These are phyloP conservation scores for Scedosporium dehoogii DNA, from an alignment of 2,329 filamentous ascomycete genomes.

Conservation along the genomic window DNA sequence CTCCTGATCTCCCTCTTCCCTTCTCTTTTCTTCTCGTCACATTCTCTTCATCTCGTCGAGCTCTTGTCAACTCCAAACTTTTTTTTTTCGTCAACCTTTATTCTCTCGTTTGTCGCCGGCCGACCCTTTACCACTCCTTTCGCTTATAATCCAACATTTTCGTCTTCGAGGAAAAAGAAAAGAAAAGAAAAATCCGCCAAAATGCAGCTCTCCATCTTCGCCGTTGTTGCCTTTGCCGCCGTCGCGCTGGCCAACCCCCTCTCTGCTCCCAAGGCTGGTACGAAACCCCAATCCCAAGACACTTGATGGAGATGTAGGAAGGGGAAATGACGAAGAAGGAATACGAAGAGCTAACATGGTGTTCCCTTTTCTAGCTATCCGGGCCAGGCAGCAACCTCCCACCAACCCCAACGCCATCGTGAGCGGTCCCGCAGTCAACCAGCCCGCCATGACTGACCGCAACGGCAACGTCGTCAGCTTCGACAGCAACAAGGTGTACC, in stretches of 20 bases:
- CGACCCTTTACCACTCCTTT: slow-evolving; percentile 7
- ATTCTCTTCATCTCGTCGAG: background rate
- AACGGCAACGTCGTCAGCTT: slow-evolving; percentile 36
- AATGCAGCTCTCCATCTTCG: slow-evolving; percentile 36
- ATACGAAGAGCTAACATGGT: background rate
- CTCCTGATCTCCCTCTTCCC: slow-evolving; percentile 7
- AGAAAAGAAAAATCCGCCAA: background rate
- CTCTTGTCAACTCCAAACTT: background rate
- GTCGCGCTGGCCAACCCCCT: slow-evolving; percentile 31
- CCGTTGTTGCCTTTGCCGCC: slow-evolving; percentile 35
- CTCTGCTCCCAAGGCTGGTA: background rate
- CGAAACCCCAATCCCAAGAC: background rate
- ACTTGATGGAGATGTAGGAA: background rate
- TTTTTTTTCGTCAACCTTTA: background rate
- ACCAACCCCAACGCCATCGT: slow-evolving; percentile 5
- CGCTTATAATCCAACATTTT: background rate
- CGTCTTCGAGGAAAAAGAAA: background rate
- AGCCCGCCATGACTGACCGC: slow-evolving; percentile 35
- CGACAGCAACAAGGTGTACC: slow-evolving; percentile 30
- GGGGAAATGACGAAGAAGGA: background rate
- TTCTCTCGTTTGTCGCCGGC: slow-evolving; percentile 5
- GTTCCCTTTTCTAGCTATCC: background rate
- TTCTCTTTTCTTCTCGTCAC: background rate
- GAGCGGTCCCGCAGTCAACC: slow-evolving; percentile 22
- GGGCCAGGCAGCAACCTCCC: slow-evolving; percentile 1